Evolutionary conservation across 495 filamentous ascomycete species (phyloP).

Genomic region (Aspergillus funiculosus): DNA sequence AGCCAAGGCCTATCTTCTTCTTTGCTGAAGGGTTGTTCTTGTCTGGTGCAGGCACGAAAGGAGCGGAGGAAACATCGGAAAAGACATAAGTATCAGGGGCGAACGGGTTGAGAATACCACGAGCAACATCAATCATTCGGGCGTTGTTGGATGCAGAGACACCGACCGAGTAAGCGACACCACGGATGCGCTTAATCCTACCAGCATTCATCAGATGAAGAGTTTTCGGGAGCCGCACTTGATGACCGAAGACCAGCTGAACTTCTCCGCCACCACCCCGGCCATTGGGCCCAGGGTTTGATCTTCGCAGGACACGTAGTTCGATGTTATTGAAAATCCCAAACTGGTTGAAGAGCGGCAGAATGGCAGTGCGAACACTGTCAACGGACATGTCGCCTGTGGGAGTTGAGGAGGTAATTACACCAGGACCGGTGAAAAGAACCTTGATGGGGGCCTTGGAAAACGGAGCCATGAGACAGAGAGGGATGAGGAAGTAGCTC

Average conservation of each 20-base stretch:
- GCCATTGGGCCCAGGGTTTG: conserved; percentile 66
- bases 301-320: conserved; percentile 71
- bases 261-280: conserved; percentile 84
- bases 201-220: conserved; percentile 83
- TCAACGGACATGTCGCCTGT: conserved; percentile 84
- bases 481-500: conserved; percentile 86
- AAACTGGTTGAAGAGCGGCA: conserved; percentile 85
- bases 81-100: conserved; percentile 82
- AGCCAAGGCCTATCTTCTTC: conserved; percentile 75
- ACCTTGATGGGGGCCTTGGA: conserved; percentile 83
- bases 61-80: conserved; percentile 68
- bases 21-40: conserved; percentile 55
- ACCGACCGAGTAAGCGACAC: conserved; percentile 87
- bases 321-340: conserved; percentile 86
- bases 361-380: conserved; percentile 84
- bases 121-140: conserved; percentile 85
- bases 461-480: conserved; percentile 90
- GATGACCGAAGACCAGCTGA: conserved; percentile 83
- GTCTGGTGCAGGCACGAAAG: conserved; percentile 57
- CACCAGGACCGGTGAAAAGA: conserved; percentile 80
- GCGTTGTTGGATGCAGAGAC: conserved; percentile 88
- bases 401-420: conserved; percentile 81
- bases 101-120: conserved; percentile 81
- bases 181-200: conserved; percentile 79
- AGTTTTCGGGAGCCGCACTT: conserved; percentile 88